Evolutionary conservation across 805 yeast species (phyloP).

Genomic region (Metschnikowia matae): DNA sequence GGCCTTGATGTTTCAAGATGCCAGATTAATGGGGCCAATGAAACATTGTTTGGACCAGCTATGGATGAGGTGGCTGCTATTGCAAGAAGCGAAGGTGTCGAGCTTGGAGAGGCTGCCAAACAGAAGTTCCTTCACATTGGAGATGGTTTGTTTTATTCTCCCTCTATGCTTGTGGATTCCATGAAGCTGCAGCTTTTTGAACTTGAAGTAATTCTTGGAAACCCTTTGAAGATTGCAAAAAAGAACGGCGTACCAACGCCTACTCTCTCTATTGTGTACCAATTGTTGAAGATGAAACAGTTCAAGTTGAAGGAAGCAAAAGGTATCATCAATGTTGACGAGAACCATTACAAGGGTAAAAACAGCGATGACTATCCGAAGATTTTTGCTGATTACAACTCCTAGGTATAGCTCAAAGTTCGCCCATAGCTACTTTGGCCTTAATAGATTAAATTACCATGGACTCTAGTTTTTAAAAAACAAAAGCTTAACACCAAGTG

Average conservation of each 20-base stretch:
- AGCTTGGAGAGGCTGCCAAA: constrained; percentile 47
- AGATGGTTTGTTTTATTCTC: constrained; percentile 44
- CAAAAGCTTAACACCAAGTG: constrained; percentile 49
- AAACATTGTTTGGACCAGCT: constrained; percentile 44
- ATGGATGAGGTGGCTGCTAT: constrained; percentile 63
- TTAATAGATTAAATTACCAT: neutral
- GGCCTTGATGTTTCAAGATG: constrained; percentile 34
- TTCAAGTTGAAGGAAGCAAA: constrained; percentile 53
- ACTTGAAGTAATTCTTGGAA: constrained; percentile 68
- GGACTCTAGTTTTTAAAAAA: neutral
- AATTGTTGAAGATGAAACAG: constrained; percentile 58
- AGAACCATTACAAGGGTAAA: constrained; percentile 10
- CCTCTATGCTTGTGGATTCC: constrained; percentile 71
- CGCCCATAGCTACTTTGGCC: neutral
- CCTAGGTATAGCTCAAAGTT: neutral
- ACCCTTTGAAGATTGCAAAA: constrained; percentile 38
- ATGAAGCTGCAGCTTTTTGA: constrained; percentile 66
- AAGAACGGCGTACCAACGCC: constrained; percentile 45
- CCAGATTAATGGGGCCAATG: constrained; percentile 32
- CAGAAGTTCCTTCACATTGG: constrained; percentile 48
- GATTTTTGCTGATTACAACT: constrained; percentile 12
- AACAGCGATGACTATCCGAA: constrained; percentile 17
- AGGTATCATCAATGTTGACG: constrained; percentile 30
- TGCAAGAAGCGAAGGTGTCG: constrained; percentile 66
- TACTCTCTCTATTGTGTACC: constrained; percentile 51